Percentiles rank a stretch among this genome's conserved stretches.
Conservation (phyloP, 345 rosid species). For the Citrus unshiu region DNA sequence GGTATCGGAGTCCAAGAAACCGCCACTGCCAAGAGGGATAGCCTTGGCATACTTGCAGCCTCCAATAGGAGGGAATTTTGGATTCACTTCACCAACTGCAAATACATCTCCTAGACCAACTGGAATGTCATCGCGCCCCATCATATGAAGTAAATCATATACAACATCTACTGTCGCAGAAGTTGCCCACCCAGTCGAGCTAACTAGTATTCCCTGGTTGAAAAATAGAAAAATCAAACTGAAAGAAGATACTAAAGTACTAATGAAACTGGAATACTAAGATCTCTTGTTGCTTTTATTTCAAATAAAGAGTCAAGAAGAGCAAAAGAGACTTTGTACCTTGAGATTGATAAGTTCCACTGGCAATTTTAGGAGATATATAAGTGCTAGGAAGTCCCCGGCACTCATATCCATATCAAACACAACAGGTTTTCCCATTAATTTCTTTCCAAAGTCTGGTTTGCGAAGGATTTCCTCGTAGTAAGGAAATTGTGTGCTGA, state of each 20-base stretch:
- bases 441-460: conserved; percentile 50
- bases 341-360: conserved; percentile 37
- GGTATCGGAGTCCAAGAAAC: conserved; percentile 82
- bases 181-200: conserved; percentile 91
- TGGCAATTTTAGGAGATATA: conserved; percentile 83
- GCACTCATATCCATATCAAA: conserved; percentile 98
- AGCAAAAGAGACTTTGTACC: neutral
- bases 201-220: conserved; percentile 67
- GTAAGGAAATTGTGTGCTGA: conserved; percentile 67
- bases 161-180: conserved; percentile 81
- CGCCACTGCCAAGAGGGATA: conserved; percentile 81
- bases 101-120: conserved; percentile 73
- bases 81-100: conserved; percentile 65
- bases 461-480: conserved; percentile 50
- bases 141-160: conserved; percentile 87
- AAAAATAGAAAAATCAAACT: neutral
- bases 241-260: neutral
- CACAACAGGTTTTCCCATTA: conserved; percentile 61
- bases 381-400: conserved; percentile 80
- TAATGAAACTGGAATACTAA: neutral
- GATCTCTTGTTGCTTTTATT: neutral
- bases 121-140: conserved; percentile 94
- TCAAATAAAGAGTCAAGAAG: neutral
- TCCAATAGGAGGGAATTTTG: conserved; percentile 44
- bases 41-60: conserved; percentile 71